Base-by-base conservation (phyloP, 805 yeast genomes). In the Wickerhamiella vanderwaltii region DNA sequence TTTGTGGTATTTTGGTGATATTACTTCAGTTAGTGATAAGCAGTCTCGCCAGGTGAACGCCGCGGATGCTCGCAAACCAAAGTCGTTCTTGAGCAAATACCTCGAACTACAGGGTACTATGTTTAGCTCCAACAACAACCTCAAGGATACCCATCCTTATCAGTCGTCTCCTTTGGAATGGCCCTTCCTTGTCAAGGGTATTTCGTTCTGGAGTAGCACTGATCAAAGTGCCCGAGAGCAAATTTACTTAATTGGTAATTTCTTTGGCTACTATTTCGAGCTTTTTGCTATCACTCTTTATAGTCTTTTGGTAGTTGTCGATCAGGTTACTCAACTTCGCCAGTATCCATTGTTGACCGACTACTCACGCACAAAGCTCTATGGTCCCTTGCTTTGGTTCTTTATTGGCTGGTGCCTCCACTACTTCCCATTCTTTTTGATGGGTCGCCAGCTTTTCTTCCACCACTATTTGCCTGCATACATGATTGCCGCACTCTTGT, bases 381-480 rank as follows among this genome's bases (percentile, higher is more conserved):
- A 86, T 65, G 71, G 77, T 50, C 83, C 88, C 19, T 63, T 84
- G 49, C 82, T 91, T 11, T 91, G 84, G 65, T 74, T 91, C 52
- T 79, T 83, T 56, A 58, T 76, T 41, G 95, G 88, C 9, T 91
- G 95, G 91, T 69, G 75, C 15, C 71, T 85, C 26, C 99, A 91
- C 64, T 87, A 80, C 59, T 73, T 83, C 58, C 95, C 95, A 48
- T 87, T 86, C 68, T 87, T 73, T 65, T 67, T 87, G 53, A 87
- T 88, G 96, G 71, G 74, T 47, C 79, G 96, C 66, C 96, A 87
- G 64, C 79, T 83, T 58, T 87, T 88, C 66, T 69, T 87, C 59
- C 96, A 87, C 58, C 97, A 87, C 62, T 86, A 86, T 58, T 66
- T 91, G 50, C 97, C 98, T 26, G 97, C 98, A 0, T 97, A 91